Evolutionary conservation across 148 eudicot genomes (phyloP).

Genomic region (Rhododendron mucronatum): DNA sequence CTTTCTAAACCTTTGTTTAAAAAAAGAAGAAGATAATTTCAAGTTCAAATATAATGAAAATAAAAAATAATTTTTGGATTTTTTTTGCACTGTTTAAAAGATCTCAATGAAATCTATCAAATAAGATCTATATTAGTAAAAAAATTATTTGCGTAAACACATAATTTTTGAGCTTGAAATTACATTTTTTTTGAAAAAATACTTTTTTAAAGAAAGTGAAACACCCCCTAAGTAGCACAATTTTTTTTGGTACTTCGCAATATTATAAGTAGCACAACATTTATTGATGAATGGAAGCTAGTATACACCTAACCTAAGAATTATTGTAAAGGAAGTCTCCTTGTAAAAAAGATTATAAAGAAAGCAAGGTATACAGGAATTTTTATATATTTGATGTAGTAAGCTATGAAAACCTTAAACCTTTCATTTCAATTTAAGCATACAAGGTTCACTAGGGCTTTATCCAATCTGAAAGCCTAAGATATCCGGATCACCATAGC

Average conservation of each 20-base stretch:
- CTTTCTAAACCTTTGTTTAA: no score
- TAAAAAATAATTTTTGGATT: no score
- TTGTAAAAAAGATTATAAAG: background rate
- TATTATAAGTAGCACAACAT: background rate
- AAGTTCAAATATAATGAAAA: no score
- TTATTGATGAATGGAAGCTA: background rate
- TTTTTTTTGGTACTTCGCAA: no score
- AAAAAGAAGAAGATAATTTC: no score
- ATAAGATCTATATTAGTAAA: no score
- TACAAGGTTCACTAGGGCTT: background rate
- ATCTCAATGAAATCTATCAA: no score
- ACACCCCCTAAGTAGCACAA: background rate
- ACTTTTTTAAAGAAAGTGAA: no score
- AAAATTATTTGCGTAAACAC: no score
- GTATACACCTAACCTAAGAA: background rate
- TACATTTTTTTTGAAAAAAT: no score
- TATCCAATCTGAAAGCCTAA: slow-evolving; percentile 24
- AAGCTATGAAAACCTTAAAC: background rate
- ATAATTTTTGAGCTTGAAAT: no score
- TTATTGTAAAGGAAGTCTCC: background rate
- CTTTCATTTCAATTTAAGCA: slow-evolving; percentile 20
- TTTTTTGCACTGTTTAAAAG: no score
- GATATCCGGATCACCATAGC: slow-evolving; percentile 5
- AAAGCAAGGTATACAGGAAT: background rate
- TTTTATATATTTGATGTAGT: background rate